Evolutionary conservation across 2,329 filamentous ascomycete genomes (phyloP), one percentile per base, ranked within the genome.

Genomic region (Epichloe elymi): DNA sequence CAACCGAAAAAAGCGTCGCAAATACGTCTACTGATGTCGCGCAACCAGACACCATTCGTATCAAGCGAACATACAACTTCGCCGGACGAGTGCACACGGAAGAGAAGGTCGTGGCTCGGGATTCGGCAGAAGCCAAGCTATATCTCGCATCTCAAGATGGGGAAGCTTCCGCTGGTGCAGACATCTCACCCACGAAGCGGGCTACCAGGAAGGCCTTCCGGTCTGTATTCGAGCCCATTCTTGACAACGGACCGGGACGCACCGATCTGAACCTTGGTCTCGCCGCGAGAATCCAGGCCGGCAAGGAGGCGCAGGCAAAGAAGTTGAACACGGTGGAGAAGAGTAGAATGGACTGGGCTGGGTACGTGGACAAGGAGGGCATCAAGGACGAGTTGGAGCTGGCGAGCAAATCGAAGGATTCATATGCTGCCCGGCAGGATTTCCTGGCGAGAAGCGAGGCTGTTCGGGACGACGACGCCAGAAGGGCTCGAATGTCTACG

Each of bases 31-130:
- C 45, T 8, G 37, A 37, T 17, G 8, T 11, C 19, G n/a, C 42
- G 8, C 50, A 47, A 17, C n/a, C 43, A 23, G 50, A 67, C 5
- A 73, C 72, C 67, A 72, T 88, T 58, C 76, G 75, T 54, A 83
- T 88, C 54, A 85, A 82, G 59, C 80, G 83, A 33, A 83, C 79
- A 14, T 88, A 86, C 67, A 85, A 83, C 58, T 88, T 88, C 58
- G 85, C 85, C 37, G 85, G 85, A 33, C 79, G 84, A 59, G 74
- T 83, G 12, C 80, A 85, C 59, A 84, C 76, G 0, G 85, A 88
- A 60, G 82, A 86, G 61, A 87, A 86, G 62, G 68, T 82, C 11
- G 81, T 88, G 1, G 70, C 79, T 3, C 74, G 77, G 43, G 74
- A 79, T 60, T 85, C 81, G 0, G 81, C 81, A 50, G 82, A 85